Evolutionary conservation across 345 rosid species (phyloP).

Genomic region (Geranium brycei): DNA sequence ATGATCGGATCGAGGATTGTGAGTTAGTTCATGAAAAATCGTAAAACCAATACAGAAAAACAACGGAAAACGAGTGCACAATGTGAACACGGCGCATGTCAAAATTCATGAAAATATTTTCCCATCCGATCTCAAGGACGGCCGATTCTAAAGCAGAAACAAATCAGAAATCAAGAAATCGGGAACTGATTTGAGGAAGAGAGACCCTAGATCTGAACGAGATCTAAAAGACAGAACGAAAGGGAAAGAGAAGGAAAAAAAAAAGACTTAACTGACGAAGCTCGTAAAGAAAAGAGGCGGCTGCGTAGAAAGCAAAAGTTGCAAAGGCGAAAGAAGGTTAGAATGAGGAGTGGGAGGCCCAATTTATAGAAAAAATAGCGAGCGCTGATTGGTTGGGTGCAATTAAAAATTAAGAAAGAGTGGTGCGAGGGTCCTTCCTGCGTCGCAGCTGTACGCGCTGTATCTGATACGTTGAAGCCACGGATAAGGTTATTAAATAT

Average conservation of each 20-base stretch:
- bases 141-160: no score
- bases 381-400: not conserved
- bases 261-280: not conserved
- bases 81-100: conserved; percentile 56
- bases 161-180: no score
- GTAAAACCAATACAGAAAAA: conserved; percentile 82
- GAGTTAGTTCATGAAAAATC: conserved; percentile 48
- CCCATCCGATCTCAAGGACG: not conserved
- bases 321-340: not conserved
- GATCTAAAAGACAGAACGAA: not conserved
- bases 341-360: not conserved
- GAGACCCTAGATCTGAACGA: not conserved
- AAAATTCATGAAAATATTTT: not conserved
- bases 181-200: not conserved
- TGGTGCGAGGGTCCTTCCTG: not conserved
- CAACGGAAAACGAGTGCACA: conserved; percentile 85
- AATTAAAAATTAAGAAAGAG: no score
- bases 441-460: not conserved
- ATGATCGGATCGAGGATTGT: not conserved
- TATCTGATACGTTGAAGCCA: no score
- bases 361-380: not conserved
- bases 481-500: no score
- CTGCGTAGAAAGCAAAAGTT: not conserved
- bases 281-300: not conserved
- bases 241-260: not conserved